Evolutionary conservation across 2,329 filamentous ascomycete genomes (phyloP).

Genomic region (Pseudocercospora macadamiae): DNA sequence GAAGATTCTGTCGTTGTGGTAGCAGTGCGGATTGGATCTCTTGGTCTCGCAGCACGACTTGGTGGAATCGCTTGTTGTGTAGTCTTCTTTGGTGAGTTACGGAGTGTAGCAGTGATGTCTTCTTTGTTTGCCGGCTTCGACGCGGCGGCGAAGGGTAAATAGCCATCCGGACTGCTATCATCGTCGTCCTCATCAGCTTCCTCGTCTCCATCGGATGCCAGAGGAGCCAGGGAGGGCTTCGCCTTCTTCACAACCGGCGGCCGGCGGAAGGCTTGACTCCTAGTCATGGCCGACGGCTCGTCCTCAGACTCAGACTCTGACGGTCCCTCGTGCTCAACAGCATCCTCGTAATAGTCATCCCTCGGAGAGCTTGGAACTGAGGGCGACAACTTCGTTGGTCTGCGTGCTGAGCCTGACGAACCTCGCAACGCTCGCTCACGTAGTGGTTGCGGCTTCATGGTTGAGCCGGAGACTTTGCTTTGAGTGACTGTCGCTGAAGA

Average conservation of each 20-base stretch:
- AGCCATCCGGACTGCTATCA: conserved; percentile 53
- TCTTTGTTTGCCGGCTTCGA: conserved; percentile 23
- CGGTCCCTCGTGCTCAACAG: conserved; percentile 32
- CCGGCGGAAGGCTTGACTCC: conserved; percentile 49
- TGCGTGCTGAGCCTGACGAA: conserved; percentile 40
- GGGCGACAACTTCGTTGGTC: conserved; percentile 20
- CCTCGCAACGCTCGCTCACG: conserved; percentile 36
- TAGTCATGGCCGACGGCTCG: conserved; percentile 42
- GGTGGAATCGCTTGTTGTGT: conserved; percentile 10
- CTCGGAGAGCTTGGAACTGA: conserved; percentile 24
- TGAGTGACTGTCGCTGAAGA: conserved; percentile 55
- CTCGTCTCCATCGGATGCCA: conserved; percentile 32
- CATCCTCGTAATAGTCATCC: conserved; percentile 34
- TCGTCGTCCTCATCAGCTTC: conserved; percentile 50
- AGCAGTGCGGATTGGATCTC: conserved; percentile 13
- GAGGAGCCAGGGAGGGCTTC: conserved; percentile 19
- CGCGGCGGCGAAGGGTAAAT: conserved; percentile 47
- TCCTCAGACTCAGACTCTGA: conserved; percentile 39
- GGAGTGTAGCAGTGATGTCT: conserved; percentile 29
- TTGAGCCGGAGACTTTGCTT: conserved; percentile 30
- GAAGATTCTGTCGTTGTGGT: conserved; percentile 22
- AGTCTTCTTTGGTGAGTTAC: conserved; percentile 12
- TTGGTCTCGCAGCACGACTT: background rate
- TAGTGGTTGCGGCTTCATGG: conserved; percentile 24
- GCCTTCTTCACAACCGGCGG: conserved; percentile 19